phyloP scores from a whole-genome alignment of 176 grass and related monocot species.

The Elymus sibiricus region DNA sequence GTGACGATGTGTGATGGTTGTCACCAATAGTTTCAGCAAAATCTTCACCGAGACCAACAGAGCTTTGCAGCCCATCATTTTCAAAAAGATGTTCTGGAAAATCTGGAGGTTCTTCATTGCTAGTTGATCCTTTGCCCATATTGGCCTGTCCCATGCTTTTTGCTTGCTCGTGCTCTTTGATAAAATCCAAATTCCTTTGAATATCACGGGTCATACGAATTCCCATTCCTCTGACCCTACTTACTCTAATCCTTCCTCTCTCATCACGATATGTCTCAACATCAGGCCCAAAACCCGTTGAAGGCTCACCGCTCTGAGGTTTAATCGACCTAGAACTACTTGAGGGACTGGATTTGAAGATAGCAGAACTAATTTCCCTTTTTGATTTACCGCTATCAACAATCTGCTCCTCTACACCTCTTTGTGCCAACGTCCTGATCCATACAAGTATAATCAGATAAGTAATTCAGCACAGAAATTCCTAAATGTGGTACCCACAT shows the following conservation, averaged over 20 bases:
- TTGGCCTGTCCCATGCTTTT: conserved; percentile 35
- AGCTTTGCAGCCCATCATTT: conserved; percentile 24
- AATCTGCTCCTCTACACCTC: conserved; percentile 49
- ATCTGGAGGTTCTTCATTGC: conserved; percentile 37
- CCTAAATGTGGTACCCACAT: conserved; percentile 11
- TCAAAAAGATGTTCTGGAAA: conserved; percentile 51
- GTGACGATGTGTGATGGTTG: conserved; percentile 14
- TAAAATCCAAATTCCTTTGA: conserved; percentile 96
- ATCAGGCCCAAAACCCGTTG: conserved; percentile 69
- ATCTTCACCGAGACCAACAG: conserved; percentile 29
- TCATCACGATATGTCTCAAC: conserved; percentile 91
- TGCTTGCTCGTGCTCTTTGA: conserved; percentile 76
- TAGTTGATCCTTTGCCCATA: conserved; percentile 26
- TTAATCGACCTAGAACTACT: conserved; percentile 53
- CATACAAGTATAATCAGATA: conserved; percentile 22
- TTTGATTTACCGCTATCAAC: conserved; percentile 21
- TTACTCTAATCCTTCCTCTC: conserved; percentile 74
- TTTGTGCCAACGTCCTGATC: conserved; percentile 48
- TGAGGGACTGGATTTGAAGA: conserved; percentile 31
- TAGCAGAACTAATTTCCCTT: conserved; percentile 37
- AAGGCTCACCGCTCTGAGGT: conserved; percentile 25
- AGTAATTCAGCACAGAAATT: neutral
- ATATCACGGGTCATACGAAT: conserved; percentile 97
- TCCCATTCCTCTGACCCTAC: conserved; percentile 84
- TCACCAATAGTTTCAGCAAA: conserved; percentile 28